Conservation (phyloP, 2,329 filamentous ascomycete genomes). For the Aspergillus aculeatinus region DNA sequence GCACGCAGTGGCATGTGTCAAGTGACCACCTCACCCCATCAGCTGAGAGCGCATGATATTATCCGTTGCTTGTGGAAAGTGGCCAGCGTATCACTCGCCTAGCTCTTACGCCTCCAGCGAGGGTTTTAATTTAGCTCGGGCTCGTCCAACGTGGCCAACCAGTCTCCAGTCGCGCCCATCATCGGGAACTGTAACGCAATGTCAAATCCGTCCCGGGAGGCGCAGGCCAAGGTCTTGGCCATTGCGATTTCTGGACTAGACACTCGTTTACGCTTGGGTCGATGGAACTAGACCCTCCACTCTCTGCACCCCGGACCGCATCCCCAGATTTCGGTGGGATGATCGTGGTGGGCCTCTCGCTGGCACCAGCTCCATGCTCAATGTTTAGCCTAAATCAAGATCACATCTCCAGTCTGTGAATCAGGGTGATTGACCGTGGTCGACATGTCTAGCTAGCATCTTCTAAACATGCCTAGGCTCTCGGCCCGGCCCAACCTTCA, state of each 20-base stretch:
- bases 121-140: background rate
- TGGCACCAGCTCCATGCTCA: background rate
- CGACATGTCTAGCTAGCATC: background rate
- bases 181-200: conserved; percentile 9
- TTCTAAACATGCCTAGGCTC: background rate
- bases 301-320: background rate
- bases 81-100: background rate
- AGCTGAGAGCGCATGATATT: background rate
- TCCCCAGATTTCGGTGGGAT: background rate
- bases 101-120: background rate
- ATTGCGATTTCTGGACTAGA: conserved; percentile 9
- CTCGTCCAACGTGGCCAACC: background rate
- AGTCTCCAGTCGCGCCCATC: background rate
- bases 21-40: background rate
- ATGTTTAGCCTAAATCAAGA: background rate
- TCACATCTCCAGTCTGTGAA: background rate
- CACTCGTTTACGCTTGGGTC: background rate
- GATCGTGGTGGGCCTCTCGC: background rate
- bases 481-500: conserved; percentile 1
- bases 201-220: conserved; percentile 2
- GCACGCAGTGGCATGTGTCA: background rate
- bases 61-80: background rate
- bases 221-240: conserved; percentile 15
- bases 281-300: conserved; percentile 7
- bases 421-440: background rate